Percentiles rank a stretch among this genome's conserved stretches.
Conservation (phyloP, 352 stramenopile species). For the Phytophthora uliginosa region DNA sequence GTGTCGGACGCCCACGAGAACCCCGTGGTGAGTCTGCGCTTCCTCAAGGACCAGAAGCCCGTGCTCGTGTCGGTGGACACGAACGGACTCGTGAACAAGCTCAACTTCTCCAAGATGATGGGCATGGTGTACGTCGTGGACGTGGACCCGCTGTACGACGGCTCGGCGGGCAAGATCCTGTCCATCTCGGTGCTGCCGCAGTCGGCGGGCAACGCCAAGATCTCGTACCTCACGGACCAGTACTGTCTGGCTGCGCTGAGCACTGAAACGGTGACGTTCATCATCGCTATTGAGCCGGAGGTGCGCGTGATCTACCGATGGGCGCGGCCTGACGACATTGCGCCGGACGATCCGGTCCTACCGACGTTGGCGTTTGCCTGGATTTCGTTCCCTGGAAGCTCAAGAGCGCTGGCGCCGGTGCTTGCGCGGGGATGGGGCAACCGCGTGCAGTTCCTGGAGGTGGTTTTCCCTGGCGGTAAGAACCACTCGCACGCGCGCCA, state of each 20-base stretch:
- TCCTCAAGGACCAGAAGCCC: constrained; percentile 90
- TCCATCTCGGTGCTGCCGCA: constrained; percentile 86
- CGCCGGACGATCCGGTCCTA: constrained; percentile 79
- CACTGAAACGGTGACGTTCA: constrained; percentile 96
- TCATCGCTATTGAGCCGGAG: constrained; percentile 96
- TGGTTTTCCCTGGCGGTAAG: constrained; percentile 81
- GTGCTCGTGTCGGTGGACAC: constrained; percentile 87
- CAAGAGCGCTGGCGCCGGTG: constrained; percentile 87
- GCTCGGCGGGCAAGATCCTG: constrained; percentile 91
- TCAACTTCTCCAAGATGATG: constrained; percentile 97
- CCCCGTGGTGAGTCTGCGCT: constrained; percentile 86
- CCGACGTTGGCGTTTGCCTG: constrained; percentile 96
- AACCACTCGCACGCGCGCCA: constrained; percentile 85
- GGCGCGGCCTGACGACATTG: constrained; percentile 84
- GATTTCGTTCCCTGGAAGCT: constrained; percentile 92
- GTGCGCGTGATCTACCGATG: constrained; percentile 96
- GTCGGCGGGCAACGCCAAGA: constrained; percentile 86
- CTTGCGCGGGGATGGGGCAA: constrained; percentile 95
- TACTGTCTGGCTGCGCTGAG: constrained; percentile 86
- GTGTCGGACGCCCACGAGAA: constrained; percentile 93
- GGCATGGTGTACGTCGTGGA: constrained; percentile 95
- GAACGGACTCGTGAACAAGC: constrained; percentile 95
- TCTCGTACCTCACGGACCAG: constrained; percentile 87
- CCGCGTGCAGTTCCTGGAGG: constrained; percentile 94
- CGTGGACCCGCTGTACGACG: constrained; percentile 96